Conservation (phyloP, 1,284 basidiomycete species). For the Ustilago cynodontis region DNA sequence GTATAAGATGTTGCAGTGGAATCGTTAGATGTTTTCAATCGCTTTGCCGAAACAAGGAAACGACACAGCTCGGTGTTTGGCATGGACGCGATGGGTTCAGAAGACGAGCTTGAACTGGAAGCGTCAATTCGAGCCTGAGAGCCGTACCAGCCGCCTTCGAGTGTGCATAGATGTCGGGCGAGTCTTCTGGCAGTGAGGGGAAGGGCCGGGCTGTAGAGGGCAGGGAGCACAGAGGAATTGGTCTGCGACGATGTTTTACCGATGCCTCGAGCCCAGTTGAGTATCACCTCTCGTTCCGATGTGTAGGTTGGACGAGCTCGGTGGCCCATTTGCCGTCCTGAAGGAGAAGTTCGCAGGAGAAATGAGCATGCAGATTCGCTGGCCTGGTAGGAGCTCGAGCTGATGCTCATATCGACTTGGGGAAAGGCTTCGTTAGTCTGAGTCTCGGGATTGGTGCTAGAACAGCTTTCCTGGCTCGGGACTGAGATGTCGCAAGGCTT, state of each 20-base stretch:
- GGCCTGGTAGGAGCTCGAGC: background rate
- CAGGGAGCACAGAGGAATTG: background rate
- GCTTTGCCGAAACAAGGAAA: background rate
- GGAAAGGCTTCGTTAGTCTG: background rate
- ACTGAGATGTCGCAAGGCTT: background rate
- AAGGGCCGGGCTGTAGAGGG: background rate
- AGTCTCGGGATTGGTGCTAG: background rate
- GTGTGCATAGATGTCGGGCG: conserved; percentile 1
- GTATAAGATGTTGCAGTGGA: background rate
- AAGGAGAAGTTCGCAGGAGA: background rate
- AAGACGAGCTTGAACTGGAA: background rate
- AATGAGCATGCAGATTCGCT: background rate
- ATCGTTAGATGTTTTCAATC: background rate
- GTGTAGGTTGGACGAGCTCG: no score
- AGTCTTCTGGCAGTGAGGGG: conserved; percentile 10
- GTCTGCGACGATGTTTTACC: background rate
- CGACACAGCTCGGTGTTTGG: no score
- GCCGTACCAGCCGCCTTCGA: background rate
- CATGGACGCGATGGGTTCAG: background rate
- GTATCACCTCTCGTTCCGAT: background rate
- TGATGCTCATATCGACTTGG: background rate
- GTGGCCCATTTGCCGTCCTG: background rate
- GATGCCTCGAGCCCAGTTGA: conserved; percentile 11
- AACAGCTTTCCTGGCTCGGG: background rate
- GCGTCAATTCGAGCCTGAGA: background rate